A percentile compares a stretch with the other conserved stretches of the same genome.
Conservation (phyloP, 331 rosid genomes). For the Dryas integrifolia region DNA sequence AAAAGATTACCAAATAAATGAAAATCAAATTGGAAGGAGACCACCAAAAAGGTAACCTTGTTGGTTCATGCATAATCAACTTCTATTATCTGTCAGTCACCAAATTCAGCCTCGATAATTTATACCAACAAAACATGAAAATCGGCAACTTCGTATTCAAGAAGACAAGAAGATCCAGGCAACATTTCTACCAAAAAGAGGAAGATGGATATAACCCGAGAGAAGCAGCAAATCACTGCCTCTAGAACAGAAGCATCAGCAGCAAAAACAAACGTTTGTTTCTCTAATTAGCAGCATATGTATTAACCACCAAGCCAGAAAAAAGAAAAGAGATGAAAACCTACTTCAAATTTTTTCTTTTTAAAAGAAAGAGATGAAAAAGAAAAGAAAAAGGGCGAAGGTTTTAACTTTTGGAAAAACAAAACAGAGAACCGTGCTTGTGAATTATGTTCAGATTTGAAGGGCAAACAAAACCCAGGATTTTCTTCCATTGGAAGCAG, state of each 20-base stretch:
- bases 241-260: background rate
- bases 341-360: background rate
- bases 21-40: background rate
- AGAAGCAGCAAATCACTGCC: background rate
- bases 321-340: too few species aligned
- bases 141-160: background rate
- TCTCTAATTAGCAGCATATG: background rate
- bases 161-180: background rate
- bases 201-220: background rate
- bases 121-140: background rate
- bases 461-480: background rate
- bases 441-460: constrained; percentile 11
- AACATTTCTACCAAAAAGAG: constrained; percentile 11
- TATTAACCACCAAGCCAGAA: background rate
- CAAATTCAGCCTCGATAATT: background rate
- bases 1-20: background rate
- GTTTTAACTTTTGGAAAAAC: background rate
- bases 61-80: constrained; percentile 4
- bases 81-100: constrained; percentile 4
- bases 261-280: constrained; percentile 9
- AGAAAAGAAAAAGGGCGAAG: background rate
- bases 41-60: constrained; percentile 1
- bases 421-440: background rate
- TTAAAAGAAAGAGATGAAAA: background rate
- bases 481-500: constrained; percentile 4